phyloP scores from a whole-genome alignment of 345 rosid genomes.

The Noccaea caerulescens region DNA sequence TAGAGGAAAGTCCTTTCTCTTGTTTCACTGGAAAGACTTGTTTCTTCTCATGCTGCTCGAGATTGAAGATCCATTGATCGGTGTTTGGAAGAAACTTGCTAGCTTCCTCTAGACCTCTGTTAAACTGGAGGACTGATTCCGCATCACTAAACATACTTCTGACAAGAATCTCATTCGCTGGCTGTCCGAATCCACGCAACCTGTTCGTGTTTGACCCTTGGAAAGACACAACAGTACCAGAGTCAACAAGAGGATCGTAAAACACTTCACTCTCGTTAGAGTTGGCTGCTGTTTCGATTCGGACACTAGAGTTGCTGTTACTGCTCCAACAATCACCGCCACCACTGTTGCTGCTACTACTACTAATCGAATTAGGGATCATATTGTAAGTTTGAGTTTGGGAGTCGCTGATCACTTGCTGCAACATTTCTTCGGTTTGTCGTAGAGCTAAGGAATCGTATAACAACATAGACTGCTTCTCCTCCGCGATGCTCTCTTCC shows the following conservation, averaged over 20 bases:
- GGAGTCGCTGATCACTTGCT: conserved; percentile 58
- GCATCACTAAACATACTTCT: conserved; percentile 58
- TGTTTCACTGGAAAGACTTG: conserved; percentile 42
- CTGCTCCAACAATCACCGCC: conserved; percentile 27
- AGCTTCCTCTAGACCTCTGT: conserved; percentile 84
- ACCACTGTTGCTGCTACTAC: conserved; percentile 33
- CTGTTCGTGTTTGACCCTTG: conserved; percentile 10
- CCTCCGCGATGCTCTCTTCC: conserved; percentile 72
- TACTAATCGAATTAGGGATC: conserved; percentile 38
- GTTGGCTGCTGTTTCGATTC: conserved; percentile 15
- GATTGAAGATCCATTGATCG: conserved; percentile 49
- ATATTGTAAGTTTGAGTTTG: conserved; percentile 30
- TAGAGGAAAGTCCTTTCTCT: conserved; percentile 36
- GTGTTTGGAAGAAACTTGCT: conserved; percentile 78
- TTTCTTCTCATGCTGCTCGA: conserved; percentile 41
- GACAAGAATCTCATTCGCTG: conserved; percentile 53
- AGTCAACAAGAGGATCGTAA: conserved; percentile 13
- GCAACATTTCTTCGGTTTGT: conserved; percentile 68
- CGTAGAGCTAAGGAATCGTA: conserved; percentile 62
- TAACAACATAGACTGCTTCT: conserved; percentile 53
- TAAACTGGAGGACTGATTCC: conserved; percentile 68
- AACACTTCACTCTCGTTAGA: conserved; percentile 42
- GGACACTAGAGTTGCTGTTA: conserved; percentile 25
- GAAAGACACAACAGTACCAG: conserved; percentile 27
- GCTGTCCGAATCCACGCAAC: conserved; percentile 40